These are phyloP conservation scores for Taphrina pruni DNA, from an alignment of 1,139 yeast genomes.

Conservation along the genomic window DNA sequence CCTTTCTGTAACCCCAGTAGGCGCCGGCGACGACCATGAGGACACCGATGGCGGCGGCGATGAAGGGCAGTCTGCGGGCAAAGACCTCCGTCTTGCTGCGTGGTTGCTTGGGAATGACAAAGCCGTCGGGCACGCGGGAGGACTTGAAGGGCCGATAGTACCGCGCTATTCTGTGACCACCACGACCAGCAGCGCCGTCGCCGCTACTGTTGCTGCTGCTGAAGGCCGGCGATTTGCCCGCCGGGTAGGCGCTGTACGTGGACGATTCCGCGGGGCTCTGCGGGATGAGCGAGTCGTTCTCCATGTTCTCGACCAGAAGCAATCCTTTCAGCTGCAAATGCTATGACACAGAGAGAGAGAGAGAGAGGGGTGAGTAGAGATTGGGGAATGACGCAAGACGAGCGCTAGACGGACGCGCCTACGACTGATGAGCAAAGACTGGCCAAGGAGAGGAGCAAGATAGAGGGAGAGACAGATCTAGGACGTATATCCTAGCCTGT, in stretches of 20 bases:
- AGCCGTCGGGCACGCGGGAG: conserved; percentile 18
- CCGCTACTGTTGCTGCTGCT: no score
- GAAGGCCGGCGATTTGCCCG: neutral
- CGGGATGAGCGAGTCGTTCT: conserved; percentile 3
- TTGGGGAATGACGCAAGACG: no score
- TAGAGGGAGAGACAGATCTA: no score
- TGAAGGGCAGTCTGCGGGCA: conserved; percentile 31
- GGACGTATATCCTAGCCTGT: no score
- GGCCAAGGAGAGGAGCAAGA: no score
- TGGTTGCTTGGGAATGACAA: conserved; percentile 7
- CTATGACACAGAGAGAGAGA: no score
- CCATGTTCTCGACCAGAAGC: neutral
- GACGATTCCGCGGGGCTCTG: conserved; percentile 2
- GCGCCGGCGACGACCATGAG: conserved; percentile 41
- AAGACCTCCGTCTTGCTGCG: conserved; percentile 23
- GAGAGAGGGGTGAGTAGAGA: no score
- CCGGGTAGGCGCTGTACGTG: neutral
- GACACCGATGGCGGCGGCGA: conserved; percentile 27
- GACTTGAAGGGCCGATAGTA: conserved; percentile 22
- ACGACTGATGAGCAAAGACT: no score
- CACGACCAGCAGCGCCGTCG: neutral
- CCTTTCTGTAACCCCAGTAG: conserved; percentile 44
- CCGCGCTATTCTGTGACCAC: neutral
- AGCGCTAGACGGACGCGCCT: no score
- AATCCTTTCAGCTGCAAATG: no score